A percentile compares a stretch with the other conserved stretches of the same genome.
phyloP scores from a whole-genome alignment of 306 rosid species.

The Alnus glutinosa region DNA sequence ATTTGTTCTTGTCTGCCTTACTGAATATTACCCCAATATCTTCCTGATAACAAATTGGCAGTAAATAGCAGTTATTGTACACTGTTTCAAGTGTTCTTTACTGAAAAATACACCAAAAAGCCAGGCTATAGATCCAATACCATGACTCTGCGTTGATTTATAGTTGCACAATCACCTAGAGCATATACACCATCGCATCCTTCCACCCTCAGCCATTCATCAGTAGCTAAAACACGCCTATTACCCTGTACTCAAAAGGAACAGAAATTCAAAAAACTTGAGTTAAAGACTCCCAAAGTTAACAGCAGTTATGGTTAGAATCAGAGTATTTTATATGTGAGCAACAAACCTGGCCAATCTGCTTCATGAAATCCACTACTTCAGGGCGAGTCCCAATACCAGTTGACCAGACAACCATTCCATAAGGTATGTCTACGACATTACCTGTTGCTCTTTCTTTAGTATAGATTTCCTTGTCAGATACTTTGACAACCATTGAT shows the following conservation, averaged over 20 bases:
- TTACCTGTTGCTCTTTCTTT: constrained; percentile 76
- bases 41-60: constrained; percentile 48
- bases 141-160: constrained; percentile 96
- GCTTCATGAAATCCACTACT: constrained; percentile 72
- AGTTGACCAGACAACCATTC: constrained; percentile 98
- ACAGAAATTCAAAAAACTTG: constrained; percentile 2
- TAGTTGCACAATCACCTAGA: constrained; percentile 94
- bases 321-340: constrained; percentile 20
- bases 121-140: constrained; percentile 31
- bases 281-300: not conserved
- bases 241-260: constrained; percentile 53
- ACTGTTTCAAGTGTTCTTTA: not conserved
- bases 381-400: constrained; percentile 93
- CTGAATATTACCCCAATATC: constrained; percentile 75
- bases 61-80: not conserved
- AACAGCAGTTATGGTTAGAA: not conserved
- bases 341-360: constrained; percentile 84
- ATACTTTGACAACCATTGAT: constrained; percentile 87
- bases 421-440: constrained; percentile 67
- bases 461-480: constrained; percentile 75
- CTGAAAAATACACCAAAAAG: not conserved
- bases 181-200: constrained; percentile 78
- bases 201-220: constrained; percentile 97
- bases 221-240: constrained; percentile 88
- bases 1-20: constrained; percentile 79